Base-by-base conservation (phyloP, 139 green algal species). In the Microglena sp. region DNA sequence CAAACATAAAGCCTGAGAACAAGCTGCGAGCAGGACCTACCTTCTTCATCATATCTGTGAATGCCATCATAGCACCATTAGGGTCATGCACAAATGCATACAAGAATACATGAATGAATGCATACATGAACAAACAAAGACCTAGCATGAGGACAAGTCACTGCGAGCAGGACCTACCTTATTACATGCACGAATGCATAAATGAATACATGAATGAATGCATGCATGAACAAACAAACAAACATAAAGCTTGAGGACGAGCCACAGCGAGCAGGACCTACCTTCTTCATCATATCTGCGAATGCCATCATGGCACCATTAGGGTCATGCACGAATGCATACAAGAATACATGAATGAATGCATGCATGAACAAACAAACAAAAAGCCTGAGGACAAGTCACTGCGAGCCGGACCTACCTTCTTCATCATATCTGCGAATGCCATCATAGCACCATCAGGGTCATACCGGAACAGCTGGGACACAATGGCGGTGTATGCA, bases 401-500 rank as follows among this genome's bases (percentile, higher is more conserved):
- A 15, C 46, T 24, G 40, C 40, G 11, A 15, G 40, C 40, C 15
- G 50, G 22, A 60, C 53, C 53, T 26, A 60, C 85, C 80, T 97
- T 97, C 30, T 71, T 72, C 93, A 99, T 98, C 94, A 99, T 99
- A 84, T 97, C 92, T 22, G 82, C 86, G 69, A 97, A 98, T 0
- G 87, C 88, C 27, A 96, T 63, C 72, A 96, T 84, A 24, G 88
- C 77, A 55, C 89, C 60, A 24, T 77, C 60, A 15, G 71, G 64
- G 59, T 77, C 64, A 22, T 65, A 18, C 2, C 28, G 26, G 2
- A 81, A 50, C 0, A 80, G 21, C 65, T 80, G 60, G 2, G 22
- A 27, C 33, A 80, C 68, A 18, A 80, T 80, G 68, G 27, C 59
- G 21, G 46, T 69, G 64, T 80, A 80, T 1, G 73, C 74, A 32